phyloP scores from a whole-genome alignment of 1,139 yeast genomes.

The Hyphopichia burtonii region DNA sequence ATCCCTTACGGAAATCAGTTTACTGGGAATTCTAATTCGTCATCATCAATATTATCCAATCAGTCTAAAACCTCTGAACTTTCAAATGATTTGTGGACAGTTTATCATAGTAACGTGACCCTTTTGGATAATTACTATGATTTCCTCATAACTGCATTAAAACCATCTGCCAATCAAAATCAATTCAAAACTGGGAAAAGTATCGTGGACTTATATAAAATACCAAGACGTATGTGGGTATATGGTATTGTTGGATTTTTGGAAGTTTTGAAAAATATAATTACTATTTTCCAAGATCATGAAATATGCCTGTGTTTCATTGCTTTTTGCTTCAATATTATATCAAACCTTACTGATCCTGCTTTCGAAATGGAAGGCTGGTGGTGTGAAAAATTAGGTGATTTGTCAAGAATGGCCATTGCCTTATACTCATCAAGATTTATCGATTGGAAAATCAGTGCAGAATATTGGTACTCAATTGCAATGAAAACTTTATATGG shows the following conservation, averaged over 20 bases:
- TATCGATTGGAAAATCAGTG: conserved; percentile 78
- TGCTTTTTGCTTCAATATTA: conserved; percentile 51
- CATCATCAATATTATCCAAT: conserved; percentile 15
- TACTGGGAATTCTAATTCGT: conserved; percentile 17
- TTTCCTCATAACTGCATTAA: conserved; percentile 65
- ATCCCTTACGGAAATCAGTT: conserved; percentile 17
- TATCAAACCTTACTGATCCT: conserved; percentile 52
- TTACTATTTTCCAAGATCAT: conserved; percentile 53
- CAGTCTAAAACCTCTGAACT: conserved; percentile 46
- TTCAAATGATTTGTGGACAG: conserved; percentile 66
- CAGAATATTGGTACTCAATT: conserved; percentile 73
- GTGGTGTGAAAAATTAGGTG: conserved; percentile 79
- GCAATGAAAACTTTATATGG: conserved; percentile 73
- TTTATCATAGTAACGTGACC: conserved; percentile 64
- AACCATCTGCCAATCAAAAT: conserved; percentile 52
- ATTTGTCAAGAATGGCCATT: conserved; percentile 78
- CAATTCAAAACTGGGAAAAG: conserved; percentile 71
- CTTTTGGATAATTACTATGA: conserved; percentile 69
- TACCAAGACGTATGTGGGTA: conserved; percentile 79
- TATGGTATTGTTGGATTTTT: conserved; percentile 76
- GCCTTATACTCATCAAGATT: conserved; percentile 74
- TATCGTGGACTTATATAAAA: conserved; percentile 70
- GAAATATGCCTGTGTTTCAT: conserved; percentile 49
- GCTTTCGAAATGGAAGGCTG: conserved; percentile 64
- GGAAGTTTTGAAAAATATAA: conserved; percentile 75